Evolutionary conservation across 257 asterid genomes (phyloP).

Genomic region (Solanum rostratum): DNA sequence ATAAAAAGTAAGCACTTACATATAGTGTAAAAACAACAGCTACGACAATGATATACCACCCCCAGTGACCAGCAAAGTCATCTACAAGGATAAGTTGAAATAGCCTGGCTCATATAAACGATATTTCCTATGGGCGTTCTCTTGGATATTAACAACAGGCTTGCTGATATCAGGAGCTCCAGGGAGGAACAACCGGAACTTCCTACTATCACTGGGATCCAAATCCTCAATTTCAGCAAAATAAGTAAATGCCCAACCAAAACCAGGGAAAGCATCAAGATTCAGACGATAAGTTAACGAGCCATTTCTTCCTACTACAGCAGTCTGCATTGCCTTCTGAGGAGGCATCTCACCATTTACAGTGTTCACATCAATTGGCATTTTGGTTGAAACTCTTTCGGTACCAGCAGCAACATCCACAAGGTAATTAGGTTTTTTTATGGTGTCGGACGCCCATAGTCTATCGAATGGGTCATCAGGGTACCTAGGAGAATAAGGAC

Average conservation of each 20-base stretch:
- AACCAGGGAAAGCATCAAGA: conserved; percentile 85
- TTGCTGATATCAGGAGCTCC: conserved; percentile 73
- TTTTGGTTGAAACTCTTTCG: conserved; percentile 55
- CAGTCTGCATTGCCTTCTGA: conserved; percentile 94
- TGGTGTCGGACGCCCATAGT: conserved; percentile 77
- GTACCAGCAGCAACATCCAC: conserved; percentile 98
- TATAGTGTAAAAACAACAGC: conserved; percentile 43
- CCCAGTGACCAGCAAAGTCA: conserved; percentile 60
- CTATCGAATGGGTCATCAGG: conserved; percentile 97
- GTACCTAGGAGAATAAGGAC: conserved; percentile 32
- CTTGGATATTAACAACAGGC: conserved; percentile 75
- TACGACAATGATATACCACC: conserved; percentile 43
- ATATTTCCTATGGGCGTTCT: conserved; percentile 80
- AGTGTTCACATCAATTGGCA: conserved; percentile 54
- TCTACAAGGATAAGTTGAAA: conserved; percentile 61
- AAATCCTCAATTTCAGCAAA: conserved; percentile 88
- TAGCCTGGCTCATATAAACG: conserved; percentile 93
- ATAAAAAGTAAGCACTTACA: conserved; percentile 29
- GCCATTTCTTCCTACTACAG: conserved; percentile 96
- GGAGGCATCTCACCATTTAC: conserved; percentile 59
- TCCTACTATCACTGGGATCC: conserved; percentile 46
- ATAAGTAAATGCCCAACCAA: conserved; percentile 91
- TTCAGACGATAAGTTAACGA: conserved; percentile 80
- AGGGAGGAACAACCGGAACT: conserved; percentile 69
- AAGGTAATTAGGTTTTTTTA: conserved; percentile 79